Conservation (phyloP, 2,329 filamentous ascomycete genomes). For the Cytospora piceae region DNA sequence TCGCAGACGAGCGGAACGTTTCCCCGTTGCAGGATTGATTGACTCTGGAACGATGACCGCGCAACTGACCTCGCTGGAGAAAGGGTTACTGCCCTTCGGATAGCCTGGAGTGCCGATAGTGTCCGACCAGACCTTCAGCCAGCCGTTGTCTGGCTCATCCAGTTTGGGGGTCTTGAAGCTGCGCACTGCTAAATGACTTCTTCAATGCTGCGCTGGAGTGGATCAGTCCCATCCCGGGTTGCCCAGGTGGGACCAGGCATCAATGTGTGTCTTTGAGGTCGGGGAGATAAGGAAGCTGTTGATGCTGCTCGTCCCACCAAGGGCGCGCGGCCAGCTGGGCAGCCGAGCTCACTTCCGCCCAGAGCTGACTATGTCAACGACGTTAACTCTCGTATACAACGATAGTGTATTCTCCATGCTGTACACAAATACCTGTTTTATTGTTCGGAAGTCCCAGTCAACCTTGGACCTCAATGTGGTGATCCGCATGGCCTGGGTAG, state of each 20-base stretch:
- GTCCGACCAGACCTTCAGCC: conserved; percentile 40
- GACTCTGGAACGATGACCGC: conserved; percentile 7
- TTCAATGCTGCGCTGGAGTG: neutral
- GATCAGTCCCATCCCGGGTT: conserved; percentile 36
- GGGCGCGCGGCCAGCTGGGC: neutral
- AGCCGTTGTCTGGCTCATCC: conserved; percentile 7
- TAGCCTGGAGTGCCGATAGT: conserved; percentile 37
- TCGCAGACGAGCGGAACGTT: conserved; percentile 22
- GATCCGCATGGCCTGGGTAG: conserved; percentile 39
- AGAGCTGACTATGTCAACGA: neutral
- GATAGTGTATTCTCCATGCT: neutral
- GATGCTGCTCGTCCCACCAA: conserved; percentile 6
- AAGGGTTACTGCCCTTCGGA: neutral
- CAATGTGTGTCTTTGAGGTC: conserved; percentile 30
- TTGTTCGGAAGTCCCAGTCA: conserved; percentile 46
- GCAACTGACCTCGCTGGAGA: conserved; percentile 1
- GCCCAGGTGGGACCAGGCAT: conserved; percentile 36
- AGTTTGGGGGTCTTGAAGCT: neutral
- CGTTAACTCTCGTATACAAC: neutral
- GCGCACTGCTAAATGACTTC: neutral
- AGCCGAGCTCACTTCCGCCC: neutral
- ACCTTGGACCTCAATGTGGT: conserved; percentile 33
- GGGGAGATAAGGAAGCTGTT: conserved; percentile 34
- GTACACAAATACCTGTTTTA: conserved; percentile 6
- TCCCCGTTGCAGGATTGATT: conserved; percentile 25